Evolutionary conservation across 768 basidiomycete species (phyloP), one percentile per base, ranked within the genome.

Genomic region (Leccinum barrowsii): DNA sequence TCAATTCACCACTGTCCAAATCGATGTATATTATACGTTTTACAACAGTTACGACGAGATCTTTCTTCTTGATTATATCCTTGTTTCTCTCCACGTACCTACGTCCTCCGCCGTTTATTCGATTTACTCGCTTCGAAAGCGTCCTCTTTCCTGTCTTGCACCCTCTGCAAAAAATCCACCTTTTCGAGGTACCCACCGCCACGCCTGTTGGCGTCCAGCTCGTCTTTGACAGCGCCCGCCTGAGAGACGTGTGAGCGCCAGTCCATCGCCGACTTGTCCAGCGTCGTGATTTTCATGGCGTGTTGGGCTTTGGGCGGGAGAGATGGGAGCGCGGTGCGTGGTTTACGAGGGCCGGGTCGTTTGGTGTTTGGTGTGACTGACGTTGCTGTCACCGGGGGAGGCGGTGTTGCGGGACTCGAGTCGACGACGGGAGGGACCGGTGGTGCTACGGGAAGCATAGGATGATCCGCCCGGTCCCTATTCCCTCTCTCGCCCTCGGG

Each of bases 241-340:
- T 80, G 73, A 0, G 78, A 71, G 13, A 91, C 72, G 63, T 93
- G 90, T 1, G 82, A 72, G 28, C 80, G 79, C 92, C 92, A 94
- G 68, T 94, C 92, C 82, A 94, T 84, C 12, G 87, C 84, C 0
- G 89, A 91, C 70, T 93, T 94, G 61, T 92, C 90, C 13, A 94
- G 77, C 24, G 90, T 93, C 22, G 88, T 85, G 7, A 94, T 77
- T 72, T 89, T 93, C 70, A 88, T 90, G 2, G 85, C 76, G 66
- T 86, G 90, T 37, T 73, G 75, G 1, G 72, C 61, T 12, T 75
- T 75, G 0, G 87, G 15, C 17, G 49, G 87, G 32, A 87, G 70
- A 13, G 81, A 72, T 1, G 81, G 78, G 7, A 92, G 77, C 2
- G 76, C 71, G 0, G 78, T 78, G 66, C 85, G 86, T 1, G 88